These are phyloP conservation scores for Ensete ventricosum DNA, from an alignment of 176 grass and related monocot species.

Conservation along the genomic window DNA sequence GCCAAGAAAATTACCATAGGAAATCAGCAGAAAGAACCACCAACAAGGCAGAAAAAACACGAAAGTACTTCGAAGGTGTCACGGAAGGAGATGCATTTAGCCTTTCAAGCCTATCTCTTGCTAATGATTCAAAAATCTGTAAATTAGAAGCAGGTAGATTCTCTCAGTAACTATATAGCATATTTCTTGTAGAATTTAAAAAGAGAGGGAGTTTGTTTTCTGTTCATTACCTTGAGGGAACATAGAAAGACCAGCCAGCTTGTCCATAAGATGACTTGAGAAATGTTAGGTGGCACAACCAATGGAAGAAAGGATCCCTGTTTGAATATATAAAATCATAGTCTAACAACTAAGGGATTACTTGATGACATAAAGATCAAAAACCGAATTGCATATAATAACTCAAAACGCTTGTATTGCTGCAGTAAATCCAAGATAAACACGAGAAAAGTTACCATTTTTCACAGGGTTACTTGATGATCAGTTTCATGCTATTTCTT, in stretches of 20 bases:
- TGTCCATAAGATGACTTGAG: constrained; percentile 75
- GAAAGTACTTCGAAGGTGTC: constrained; percentile 78
- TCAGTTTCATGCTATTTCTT: background rate
- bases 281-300: constrained; percentile 75
- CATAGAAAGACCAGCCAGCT: constrained; percentile 74
- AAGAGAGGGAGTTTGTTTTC: constrained; percentile 1
- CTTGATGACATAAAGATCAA: background rate
- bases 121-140: constrained; percentile 88
- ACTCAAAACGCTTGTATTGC: background rate
- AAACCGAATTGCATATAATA: background rate
- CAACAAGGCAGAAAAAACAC: constrained; percentile 74
- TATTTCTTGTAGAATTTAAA: constrained; percentile 7
- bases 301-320: constrained; percentile 92
- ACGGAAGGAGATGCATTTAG: constrained; percentile 77
- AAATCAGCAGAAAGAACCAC: constrained; percentile 78
- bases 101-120: constrained; percentile 80
- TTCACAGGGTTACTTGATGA: background rate
- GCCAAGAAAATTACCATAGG: constrained; percentile 72
- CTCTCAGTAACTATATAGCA: constrained; percentile 21
- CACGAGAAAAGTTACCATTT: background rate
- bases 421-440: background rate
- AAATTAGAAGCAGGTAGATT: constrained; percentile 29
- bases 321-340: constrained; percentile 17
- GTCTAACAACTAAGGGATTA: constrained; percentile 16
- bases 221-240: constrained; percentile 74